Evolutionary conservation across 1,284 basidiomycete species (phyloP).

Genomic region (Ceratobasidium sp.): DNA sequence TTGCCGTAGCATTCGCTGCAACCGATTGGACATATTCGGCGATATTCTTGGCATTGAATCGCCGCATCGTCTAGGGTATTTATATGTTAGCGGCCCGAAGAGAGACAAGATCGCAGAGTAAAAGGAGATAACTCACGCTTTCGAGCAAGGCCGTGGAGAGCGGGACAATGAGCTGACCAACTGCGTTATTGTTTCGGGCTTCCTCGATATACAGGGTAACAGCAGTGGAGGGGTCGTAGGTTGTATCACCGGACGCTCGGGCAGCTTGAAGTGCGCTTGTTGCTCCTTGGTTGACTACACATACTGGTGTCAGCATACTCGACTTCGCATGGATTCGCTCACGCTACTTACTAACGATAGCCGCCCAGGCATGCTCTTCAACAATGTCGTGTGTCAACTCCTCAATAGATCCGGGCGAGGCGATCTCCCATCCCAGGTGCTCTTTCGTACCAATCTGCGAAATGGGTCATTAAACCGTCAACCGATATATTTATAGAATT

Average conservation of each 20-base stretch:
- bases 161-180: conserved; percentile 11
- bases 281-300: conserved; percentile 56
- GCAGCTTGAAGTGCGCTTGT: conserved; percentile 54
- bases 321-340: background rate
- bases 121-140: background rate
- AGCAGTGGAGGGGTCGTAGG: conserved; percentile 56
- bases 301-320: background rate
- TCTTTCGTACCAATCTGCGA: conserved; percentile 46
- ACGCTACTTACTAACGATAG: conserved; percentile 56
- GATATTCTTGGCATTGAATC: conserved; percentile 31
- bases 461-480: conserved; percentile 37
- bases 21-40: conserved; percentile 23
- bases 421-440: conserved; percentile 56
- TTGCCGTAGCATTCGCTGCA: conserved; percentile 17
- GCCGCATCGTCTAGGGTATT: conserved; percentile 14
- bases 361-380: conserved; percentile 57
- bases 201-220: conserved; percentile 56
- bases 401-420: conserved; percentile 50
- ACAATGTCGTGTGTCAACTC: conserved; percentile 55
- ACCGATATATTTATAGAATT: conserved; percentile 51
- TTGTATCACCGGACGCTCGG: conserved; percentile 55
- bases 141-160: conserved; percentile 20
- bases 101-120: background rate
- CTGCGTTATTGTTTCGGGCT: conserved; percentile 28
- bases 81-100: background rate